Evolutionary conservation across 352 stramenopile species (phyloP), one percentile per base, ranked within the genome.

Genomic region (Globisporangium radiosum): DNA sequence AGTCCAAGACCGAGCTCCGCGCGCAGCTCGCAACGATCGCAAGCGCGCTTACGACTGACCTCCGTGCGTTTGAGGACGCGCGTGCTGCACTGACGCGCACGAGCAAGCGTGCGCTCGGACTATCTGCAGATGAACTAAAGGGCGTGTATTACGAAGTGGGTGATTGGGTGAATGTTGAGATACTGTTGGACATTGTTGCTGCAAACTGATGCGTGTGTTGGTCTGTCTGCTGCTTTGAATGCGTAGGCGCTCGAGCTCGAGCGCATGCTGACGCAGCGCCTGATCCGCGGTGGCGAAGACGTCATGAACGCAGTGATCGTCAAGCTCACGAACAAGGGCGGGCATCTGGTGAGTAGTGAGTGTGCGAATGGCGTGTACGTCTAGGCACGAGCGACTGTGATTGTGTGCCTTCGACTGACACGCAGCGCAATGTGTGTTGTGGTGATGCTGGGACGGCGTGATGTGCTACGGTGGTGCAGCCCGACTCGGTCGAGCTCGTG

Each of bases 251-350:
- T 14, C 7, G 59, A 73, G 5, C n/a, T 89, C 39, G 40, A 70
- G 25, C 49, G 44, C 3, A 86, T 85, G 48, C 47, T 92, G 60
- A 78, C 54, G 38, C 73, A 69, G 19, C 72, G 66, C 7, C 52
- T 90, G 8, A 76, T 89, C 54, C 77, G 79, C 19, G 72, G 68
- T 3, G 82, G 82, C 13, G 80, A 90, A 72, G 78, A 92, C 70
- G 71, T 78, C 36, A 86, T 92, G 72, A 85, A 92, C 52, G 60
- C 47, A 7, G 82, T 92, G 52, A 76, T 85, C 37, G 64, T 70
- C 45, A 70, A 65, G 54, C 54, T 85, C 13, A 66, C 63, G 8
- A 59, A 71, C 13, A 87, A 78, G 49, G 59, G 68, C 43, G 68
- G 64, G 10, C 66, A 60, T 39, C 33, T 76, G 69, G 82, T 92